Base-by-base conservation (phyloP, 495 filamentous ascomycete genomes). In the Penicillium ucsense region DNA sequence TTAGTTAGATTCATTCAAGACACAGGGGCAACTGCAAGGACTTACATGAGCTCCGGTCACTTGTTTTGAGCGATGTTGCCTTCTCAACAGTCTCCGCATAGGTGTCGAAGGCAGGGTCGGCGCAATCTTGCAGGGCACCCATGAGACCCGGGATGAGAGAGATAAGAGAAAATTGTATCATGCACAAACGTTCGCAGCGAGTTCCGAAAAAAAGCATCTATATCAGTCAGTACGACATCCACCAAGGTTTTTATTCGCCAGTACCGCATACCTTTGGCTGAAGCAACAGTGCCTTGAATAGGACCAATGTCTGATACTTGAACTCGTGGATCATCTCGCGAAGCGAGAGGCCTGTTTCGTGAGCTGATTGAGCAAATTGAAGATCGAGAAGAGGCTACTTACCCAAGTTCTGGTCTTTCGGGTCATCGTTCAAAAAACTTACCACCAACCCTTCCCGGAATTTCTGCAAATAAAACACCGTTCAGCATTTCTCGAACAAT, bases 171-270 rank as follows among this genome's bases (percentile, higher is more conserved):
- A 97, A 98, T 60, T 98, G 92, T 63, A 94, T 89, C 88, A 97
- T 91, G 78, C 92, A 98, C 43, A 98, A 67, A 33, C 86, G 78
- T 62, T 98, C 92, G 62, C 92, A 97, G 47, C 90, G 81, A 8
- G 89, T 86, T 37, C 92, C 94, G 57, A 97, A 98, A 71, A 98
- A 97, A 34, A 98, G 82, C 89, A 97, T 98, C 91, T 96, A 56
- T 3, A 41, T 41, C 20, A n/a, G 49, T 50, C 11, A 55, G 45
- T 31, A 27, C 31, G 39, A 48, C 43, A 8, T 29, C n/a, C n/a
- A 11, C 11, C n/a, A 31, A 35, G 2, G 31, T 28, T 31, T 8
- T 35, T 3, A 3, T 0, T 4, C 3, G 2, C 8, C 34, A 46
- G 20, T 20, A 2, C 20, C 20, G 20, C 64, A 48, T 68, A 91